phyloP scores from a whole-genome alignment of 305 asterid genomes.

The Fraxinus albicans region DNA sequence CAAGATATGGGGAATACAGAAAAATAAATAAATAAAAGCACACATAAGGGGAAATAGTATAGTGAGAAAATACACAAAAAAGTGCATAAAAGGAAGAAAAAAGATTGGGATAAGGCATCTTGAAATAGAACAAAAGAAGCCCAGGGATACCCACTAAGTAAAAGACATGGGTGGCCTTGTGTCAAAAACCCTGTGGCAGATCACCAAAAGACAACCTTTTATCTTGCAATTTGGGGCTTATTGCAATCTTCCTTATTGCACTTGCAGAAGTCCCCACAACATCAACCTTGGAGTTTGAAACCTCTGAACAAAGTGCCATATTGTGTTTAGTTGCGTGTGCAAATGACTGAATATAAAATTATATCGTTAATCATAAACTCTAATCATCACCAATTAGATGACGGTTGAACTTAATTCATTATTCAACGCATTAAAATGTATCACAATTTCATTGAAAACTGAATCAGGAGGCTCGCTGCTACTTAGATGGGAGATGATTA shows the following conservation, averaged over 20 bases:
- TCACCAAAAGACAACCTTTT: background rate
- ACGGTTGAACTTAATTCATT: background rate
- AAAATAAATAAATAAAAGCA: constrained; percentile 10
- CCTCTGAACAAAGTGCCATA: background rate
- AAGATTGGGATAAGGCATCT: constrained; percentile 23
- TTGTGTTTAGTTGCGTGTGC: background rate
- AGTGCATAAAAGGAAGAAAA: background rate
- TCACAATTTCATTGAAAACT: background rate
- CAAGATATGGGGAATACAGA: background rate
- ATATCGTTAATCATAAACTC: background rate
- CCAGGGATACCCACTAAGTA: constrained; percentile 18
- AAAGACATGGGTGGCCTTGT: background rate
- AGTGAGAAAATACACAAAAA: background rate
- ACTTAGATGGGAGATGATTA: background rate
- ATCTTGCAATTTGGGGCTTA: background rate
- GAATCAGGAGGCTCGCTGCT: background rate
- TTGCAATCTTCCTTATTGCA: background rate
- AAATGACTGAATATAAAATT: background rate
- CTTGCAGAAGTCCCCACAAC: constrained; percentile 12
- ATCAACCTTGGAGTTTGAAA: constrained; percentile 22
- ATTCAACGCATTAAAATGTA: background rate
- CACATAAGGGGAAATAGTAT: background rate
- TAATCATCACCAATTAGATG: background rate
- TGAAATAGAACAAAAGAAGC: constrained; percentile 3
- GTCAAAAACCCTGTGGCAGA: constrained; percentile 3